Conservation (phyloP, 75 land plant genomes). For the Picea glauca region DNA sequence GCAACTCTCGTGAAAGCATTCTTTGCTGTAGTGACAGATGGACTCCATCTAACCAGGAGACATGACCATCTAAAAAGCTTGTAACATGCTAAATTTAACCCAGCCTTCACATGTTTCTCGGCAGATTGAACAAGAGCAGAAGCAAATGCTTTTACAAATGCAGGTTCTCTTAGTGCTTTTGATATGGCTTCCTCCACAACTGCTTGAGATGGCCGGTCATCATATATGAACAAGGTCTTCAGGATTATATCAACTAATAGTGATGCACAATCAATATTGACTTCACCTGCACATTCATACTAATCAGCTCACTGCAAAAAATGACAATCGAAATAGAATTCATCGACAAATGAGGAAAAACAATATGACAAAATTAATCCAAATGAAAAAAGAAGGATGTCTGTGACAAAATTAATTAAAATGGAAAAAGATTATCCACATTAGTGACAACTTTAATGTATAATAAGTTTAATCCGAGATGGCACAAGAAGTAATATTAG, state of each 20-base stretch:
- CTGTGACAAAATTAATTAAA: background rate
- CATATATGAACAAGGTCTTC: conserved; percentile 66
- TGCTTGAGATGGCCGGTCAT: conserved; percentile 77
- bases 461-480: background rate
- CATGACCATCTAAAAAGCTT: conserved; percentile 92
- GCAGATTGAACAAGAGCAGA: conserved; percentile 69
- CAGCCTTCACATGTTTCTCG: conserved; percentile 61
- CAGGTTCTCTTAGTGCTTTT: conserved; percentile 45
- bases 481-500: background rate
- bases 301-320: background rate
- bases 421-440: background rate
- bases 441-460: background rate
- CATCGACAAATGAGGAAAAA: background rate
- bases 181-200: conserved; percentile 74
- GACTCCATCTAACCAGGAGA: conserved; percentile 65
- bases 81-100: conserved; percentile 41
- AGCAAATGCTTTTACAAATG: conserved; percentile 89
- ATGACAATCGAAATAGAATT: background rate
- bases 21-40: conserved; percentile 63
- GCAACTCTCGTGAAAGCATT: conserved; percentile 69
- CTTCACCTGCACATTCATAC: conserved; percentile 36
- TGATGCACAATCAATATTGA: conserved; percentile 44
- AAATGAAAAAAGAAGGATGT: background rate
- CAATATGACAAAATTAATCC: background rate
- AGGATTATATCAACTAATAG: conserved; percentile 74